These are phyloP conservation scores for Lichtheimia ornata DNA, from an alignment of 371 early-diverging fungal species.

Conservation along the genomic window DNA sequence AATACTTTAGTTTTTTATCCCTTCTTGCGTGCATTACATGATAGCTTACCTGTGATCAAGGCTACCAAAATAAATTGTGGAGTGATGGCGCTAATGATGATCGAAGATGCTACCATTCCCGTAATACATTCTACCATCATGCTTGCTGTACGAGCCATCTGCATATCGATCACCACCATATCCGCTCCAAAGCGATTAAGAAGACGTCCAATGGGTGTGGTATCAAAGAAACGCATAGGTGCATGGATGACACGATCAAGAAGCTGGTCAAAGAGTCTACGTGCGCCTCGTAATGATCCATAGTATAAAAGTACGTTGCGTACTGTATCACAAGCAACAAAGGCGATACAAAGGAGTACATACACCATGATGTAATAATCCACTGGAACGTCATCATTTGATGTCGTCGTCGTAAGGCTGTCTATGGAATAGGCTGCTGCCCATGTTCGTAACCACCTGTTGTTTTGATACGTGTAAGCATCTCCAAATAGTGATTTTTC, in stretches of 20 bases:
- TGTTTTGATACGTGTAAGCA: neutral
- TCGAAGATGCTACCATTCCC: constrained; percentile 56
- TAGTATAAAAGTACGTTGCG: constrained; percentile 35
- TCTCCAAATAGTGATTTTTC: neutral
- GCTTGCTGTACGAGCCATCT: constrained; percentile 34
- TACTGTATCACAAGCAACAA: constrained; percentile 28
- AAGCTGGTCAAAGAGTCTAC: constrained; percentile 50
- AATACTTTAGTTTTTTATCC: too few relatives aligned
- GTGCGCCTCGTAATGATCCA: constrained; percentile 64
- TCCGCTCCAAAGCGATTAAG: constrained; percentile 85
- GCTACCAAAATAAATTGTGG: constrained; percentile 58
- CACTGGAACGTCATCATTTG: constrained; percentile 6
- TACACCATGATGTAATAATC: constrained; percentile 35
- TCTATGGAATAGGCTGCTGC: constrained; percentile 11
- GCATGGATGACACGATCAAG: constrained; percentile 65
- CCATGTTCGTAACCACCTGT: constrained; percentile 24
- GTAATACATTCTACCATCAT: constrained; percentile 39
- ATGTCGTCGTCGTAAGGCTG: neutral
- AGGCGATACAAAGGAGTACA: constrained; percentile 20
- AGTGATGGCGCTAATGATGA: constrained; percentile 59
- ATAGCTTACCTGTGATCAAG: constrained; percentile 19
- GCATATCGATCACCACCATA: constrained; percentile 35
- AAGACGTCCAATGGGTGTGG: constrained; percentile 90
- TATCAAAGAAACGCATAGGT: constrained; percentile 85
- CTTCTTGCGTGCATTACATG: neutral